phyloP scores from a whole-genome alignment of 2,329 filamentous ascomycete genomes.

The Nannizzia gypsea region DNA sequence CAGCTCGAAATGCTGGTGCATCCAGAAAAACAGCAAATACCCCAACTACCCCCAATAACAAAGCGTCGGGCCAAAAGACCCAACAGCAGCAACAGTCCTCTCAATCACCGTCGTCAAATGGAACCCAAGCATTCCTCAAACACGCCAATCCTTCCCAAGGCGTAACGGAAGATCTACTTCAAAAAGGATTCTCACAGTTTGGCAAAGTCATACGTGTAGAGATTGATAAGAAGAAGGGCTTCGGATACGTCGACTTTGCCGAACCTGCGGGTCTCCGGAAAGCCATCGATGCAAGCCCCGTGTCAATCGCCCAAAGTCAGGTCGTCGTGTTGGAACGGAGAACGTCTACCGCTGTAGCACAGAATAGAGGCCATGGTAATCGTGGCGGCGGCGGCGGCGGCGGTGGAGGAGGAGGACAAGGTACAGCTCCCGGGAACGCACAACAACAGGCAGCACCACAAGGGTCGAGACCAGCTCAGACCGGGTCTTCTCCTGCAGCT shows the following conservation, averaged over 20 bases:
- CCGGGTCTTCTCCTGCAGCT: neutral
- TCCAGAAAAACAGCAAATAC: conserved; percentile 11
- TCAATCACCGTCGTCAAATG: conserved; percentile 13
- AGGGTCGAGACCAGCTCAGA: neutral
- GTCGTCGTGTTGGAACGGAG: conserved; percentile 68
- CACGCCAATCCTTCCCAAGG: conserved; percentile 83
- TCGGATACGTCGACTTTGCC: conserved; percentile 83
- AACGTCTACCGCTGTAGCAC: conserved; percentile 11
- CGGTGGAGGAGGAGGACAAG: neutral
- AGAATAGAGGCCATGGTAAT: conserved; percentile 6
- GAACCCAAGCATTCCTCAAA: conserved; percentile 57
- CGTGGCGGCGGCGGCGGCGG: neutral
- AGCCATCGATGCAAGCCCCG: conserved; percentile 68
- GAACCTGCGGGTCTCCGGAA: conserved; percentile 60
- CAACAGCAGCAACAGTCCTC: conserved; percentile 8
- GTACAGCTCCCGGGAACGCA: neutral
- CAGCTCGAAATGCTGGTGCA: conserved; percentile 11
- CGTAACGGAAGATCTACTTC: conserved; percentile 70
- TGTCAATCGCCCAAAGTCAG: conserved; percentile 70
- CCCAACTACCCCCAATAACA: conserved; percentile 13
- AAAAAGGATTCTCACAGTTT: conserved; percentile 60
- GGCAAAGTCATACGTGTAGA: conserved; percentile 70
- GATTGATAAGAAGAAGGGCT: conserved; percentile 88
- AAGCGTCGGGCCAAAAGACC: neutral
- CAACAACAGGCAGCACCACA: neutral